Conservation (phyloP, 1,284 basidiomycete species). For the Heliocybe sulcata region DNA sequence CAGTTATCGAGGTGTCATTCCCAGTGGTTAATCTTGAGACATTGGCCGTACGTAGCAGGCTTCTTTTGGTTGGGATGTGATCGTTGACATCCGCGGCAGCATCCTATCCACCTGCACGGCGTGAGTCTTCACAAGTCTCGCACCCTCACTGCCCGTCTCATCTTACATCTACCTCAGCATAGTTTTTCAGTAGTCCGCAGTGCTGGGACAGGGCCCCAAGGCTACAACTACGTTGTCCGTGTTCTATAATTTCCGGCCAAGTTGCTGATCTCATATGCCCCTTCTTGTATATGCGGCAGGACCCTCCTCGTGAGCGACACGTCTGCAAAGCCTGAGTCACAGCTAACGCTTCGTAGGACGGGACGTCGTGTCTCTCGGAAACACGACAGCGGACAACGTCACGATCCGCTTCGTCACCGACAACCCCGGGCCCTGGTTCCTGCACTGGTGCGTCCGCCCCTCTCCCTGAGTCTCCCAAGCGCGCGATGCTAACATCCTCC, state of each 20-base stretch:
- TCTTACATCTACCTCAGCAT: slow-evolving; percentile 14
- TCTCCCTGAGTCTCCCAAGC: not conserved
- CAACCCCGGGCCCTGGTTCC: slow-evolving; percentile 41
- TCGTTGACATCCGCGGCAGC: slow-evolving; percentile 11
- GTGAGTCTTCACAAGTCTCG: slow-evolving; percentile 13
- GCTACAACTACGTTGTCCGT: slow-evolving; percentile 18
- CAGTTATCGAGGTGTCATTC: slow-evolving; percentile 27
- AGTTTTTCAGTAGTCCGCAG: slow-evolving; percentile 21
- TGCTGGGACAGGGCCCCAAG: slow-evolving; percentile 14
- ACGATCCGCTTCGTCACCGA: slow-evolving; percentile 34
- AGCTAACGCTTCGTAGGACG: slow-evolving; percentile 3
- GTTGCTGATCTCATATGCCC: no score
- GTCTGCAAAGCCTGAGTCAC: no score
- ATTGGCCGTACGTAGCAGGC: slow-evolving; percentile 16
- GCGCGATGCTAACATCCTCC: not conserved
- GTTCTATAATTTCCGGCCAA: no score
- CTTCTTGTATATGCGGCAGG: no score
- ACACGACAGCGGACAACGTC: slow-evolving; percentile 22
- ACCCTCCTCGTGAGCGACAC: no score
- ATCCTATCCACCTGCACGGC: slow-evolving; percentile 34
- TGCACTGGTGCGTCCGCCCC: slow-evolving; percentile 27
- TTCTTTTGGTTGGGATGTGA: slow-evolving; percentile 2
- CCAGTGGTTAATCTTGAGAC: slow-evolving; percentile 12
- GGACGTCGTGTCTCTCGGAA: slow-evolving; percentile 20
- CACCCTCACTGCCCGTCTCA: slow-evolving; percentile 2